phyloP scores from a whole-genome alignment of 495 filamentous ascomycete genomes.

The Hyaloscypha bicolor region DNA sequence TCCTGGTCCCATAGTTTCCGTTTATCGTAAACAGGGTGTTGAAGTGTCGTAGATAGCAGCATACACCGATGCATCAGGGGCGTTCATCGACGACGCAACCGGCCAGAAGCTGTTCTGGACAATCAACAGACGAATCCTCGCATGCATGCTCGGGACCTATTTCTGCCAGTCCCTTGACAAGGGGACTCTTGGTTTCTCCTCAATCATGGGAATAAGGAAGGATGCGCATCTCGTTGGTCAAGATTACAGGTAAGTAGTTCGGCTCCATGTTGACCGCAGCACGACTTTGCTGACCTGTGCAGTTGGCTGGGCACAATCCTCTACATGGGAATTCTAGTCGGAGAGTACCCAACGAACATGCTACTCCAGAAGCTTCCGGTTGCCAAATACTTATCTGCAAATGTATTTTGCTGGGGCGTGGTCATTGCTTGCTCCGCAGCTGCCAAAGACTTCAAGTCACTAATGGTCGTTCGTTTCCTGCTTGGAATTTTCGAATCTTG shows the following conservation, averaged over 20 bases:
- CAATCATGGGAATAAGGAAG: conserved; percentile 53
- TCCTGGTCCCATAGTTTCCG: too few species aligned
- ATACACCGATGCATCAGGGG: too few species aligned
- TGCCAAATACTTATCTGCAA: conserved; percentile 58
- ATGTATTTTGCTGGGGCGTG: conserved; percentile 61
- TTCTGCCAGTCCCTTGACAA: conserved; percentile 34
- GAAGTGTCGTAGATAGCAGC: too few species aligned
- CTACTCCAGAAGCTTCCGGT: conserved; percentile 60
- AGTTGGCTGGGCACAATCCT: conserved; percentile 53
- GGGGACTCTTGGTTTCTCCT: conserved; percentile 56
- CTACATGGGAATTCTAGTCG: conserved; percentile 59
- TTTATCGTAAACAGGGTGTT: too few species aligned
- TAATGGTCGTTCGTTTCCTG: conserved; percentile 58
- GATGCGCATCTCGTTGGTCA: conserved; percentile 48
- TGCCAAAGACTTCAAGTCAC: conserved; percentile 51
- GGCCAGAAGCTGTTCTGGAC: conserved; percentile 42
- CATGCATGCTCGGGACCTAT: conserved; percentile 32
- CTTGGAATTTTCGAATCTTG: conserved; percentile 43
- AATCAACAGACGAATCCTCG: conserved; percentile 31
- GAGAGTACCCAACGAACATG: conserved; percentile 52
- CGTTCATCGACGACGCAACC: conserved; percentile 40
- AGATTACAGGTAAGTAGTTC: conserved; percentile 23
- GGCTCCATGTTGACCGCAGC: too few species aligned
- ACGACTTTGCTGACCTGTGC: conserved; percentile 33
- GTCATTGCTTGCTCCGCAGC: conserved; percentile 60